Percentiles rank a stretch among this genome's conserved stretches.
Conservation (phyloP, 768 basidiomycete genomes). For the Podaxis carcinomalis region DNA sequence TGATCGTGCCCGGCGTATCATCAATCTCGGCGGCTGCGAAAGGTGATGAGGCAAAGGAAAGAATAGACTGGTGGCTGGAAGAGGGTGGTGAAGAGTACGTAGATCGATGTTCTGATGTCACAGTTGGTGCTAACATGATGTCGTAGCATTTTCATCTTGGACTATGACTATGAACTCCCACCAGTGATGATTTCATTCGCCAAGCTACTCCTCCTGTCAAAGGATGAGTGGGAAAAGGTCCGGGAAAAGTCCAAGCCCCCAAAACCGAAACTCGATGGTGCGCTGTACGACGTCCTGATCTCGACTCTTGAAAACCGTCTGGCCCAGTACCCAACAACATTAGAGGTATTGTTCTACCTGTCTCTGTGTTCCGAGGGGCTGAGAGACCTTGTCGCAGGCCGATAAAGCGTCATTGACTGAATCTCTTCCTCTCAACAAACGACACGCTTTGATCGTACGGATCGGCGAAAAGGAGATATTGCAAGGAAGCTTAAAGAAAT, state of each 20-base stretch:
- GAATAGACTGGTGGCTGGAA: constrained; percentile 94
- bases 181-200: constrained; percentile 59
- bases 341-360: constrained; percentile 44
- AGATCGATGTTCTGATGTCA: neutral
- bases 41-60: constrained; percentile 37
- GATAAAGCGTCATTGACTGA: constrained; percentile 46
- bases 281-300: constrained; percentile 41
- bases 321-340: constrained; percentile 49
- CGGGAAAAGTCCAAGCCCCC: constrained; percentile 67
- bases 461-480: constrained; percentile 79
- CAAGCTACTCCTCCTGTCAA: constrained; percentile 53
- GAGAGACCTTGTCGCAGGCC: constrained; percentile 22
- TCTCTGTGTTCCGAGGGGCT: constrained; percentile 1
- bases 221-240: constrained; percentile 56
- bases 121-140: neutral
- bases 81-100: constrained; percentile 85
- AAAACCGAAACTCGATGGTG: constrained; percentile 56
- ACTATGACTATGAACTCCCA: constrained; percentile 48
- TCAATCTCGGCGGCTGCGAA: constrained; percentile 13
- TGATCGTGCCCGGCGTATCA: constrained; percentile 45
- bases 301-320: constrained; percentile 49
- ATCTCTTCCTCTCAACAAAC: constrained; percentile 39
- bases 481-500: constrained; percentile 19
- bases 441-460: constrained; percentile 67
- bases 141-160: constrained; percentile 51